These are phyloP conservation scores for Saprolegnia diclina DNA, from an alignment of 352 stramenopile species.

Conservation along the genomic window DNA sequence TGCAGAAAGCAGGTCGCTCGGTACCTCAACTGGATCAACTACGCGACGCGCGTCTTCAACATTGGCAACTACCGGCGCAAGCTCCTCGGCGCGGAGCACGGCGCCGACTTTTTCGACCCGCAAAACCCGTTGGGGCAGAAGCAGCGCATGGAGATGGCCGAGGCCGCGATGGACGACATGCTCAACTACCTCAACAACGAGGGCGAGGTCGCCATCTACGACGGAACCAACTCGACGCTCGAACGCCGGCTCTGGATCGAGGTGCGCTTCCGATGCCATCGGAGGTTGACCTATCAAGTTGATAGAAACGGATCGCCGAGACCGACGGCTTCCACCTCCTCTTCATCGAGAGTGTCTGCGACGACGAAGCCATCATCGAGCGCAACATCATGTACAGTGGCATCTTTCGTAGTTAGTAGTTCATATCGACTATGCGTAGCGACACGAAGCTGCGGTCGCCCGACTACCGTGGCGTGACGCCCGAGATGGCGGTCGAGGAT, in stretches of 20 bases:
- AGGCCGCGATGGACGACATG: slow-evolving; percentile 40
- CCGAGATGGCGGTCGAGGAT: slow-evolving; percentile 67
- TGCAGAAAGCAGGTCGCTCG: slow-evolving; percentile 32
- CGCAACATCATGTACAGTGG: slow-evolving; percentile 72
- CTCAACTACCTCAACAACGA: slow-evolving; percentile 38
- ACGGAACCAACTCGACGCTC: slow-evolving; percentile 88
- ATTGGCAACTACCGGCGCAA: slow-evolving; percentile 90
- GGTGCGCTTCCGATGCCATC: too few species aligned
- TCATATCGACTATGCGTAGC: neutral
- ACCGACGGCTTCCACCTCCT: slow-evolving; percentile 69
- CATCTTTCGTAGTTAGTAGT: slow-evolving; percentile 39
- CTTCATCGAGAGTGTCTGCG: slow-evolving; percentile 92
- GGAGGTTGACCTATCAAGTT: too few species aligned
- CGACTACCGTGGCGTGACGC: slow-evolving; percentile 73
- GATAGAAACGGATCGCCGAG: slow-evolving; percentile 25
- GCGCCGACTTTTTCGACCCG: slow-evolving; percentile 87
- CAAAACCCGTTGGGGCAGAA: slow-evolving; percentile 70
- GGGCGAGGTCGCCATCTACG: slow-evolving; percentile 85
- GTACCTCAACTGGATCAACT: slow-evolving; percentile 72
- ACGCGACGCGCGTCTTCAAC: slow-evolving; percentile 88
- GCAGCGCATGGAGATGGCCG: slow-evolving; percentile 74
- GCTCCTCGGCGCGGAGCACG: slow-evolving; percentile 61
- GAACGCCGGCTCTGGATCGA: slow-evolving; percentile 32
- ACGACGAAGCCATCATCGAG: slow-evolving; percentile 85
- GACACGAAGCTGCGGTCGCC: slow-evolving; percentile 33